Evolutionary conservation across 805 yeast genomes (phyloP), one percentile per base, ranked within the genome.

Genomic region (Saccharomycopsis lassenensis): DNA sequence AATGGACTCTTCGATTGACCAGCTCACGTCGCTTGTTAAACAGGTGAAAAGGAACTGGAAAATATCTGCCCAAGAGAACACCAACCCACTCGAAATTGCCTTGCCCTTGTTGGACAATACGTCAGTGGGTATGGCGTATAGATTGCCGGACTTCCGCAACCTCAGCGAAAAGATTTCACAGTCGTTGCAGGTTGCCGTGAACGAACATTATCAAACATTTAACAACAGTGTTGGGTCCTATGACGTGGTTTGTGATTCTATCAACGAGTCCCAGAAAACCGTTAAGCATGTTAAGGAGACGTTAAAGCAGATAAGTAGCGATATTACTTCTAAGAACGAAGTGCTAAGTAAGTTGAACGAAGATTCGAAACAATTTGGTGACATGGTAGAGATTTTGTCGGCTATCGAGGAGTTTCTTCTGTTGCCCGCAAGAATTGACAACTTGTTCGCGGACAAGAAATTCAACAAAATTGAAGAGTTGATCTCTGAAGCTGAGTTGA

Each of bases 61-160:
- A 29, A 65, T 69, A 35, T 55, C 75, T 5, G 55, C 67, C 5
- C 59, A 61, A 1, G 65, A 64, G 6, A 67, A 72, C 33, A n/a
- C 46, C 10, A 86, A 85, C 52, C 94, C 95, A 1, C 65, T 91
- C 31, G 95, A 85, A 48, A 62, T 78, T 35, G 95, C 95, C 0
- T 62, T 89, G 26, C 75, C 87, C 1, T 62, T 91, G 39, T 61
- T 86, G 49, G 96, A 89, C 55, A 78, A 77, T 48, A 75, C 94
- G 2, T 81, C 94, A 1, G 91, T 86, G n/a, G 97, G 97, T 0
- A 59, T 83, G 48, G 94, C 94, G 1, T 78, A 77, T 48, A 71
- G 77, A 41, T 65, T 66, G 40, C 65, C 65, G 1, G 86, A 83
- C 43, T 89, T 89, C 47, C 61, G 66, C 29, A 67, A 68, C 32